Evolutionary conservation across 208 protist species (phyloP), one percentile per base, ranked within the genome.

Genomic region (Trypanosoma boissoni): DNA sequence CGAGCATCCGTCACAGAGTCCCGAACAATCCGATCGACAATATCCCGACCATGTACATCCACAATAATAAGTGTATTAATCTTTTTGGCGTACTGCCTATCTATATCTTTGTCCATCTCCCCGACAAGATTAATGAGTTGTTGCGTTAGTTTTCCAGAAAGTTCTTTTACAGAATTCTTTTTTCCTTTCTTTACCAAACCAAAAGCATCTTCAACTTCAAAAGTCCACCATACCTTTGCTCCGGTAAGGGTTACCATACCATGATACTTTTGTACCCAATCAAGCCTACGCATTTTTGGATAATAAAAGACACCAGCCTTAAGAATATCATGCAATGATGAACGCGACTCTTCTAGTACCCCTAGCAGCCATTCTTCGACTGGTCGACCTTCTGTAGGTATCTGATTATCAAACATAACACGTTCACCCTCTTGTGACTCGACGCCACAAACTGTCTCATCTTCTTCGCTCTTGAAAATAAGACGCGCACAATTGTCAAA

Each of bases 51-150:
- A 74, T 99, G 98, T n/a, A 99, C 97, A 72, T 99, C 98, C 50
- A 99, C 93, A 66, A 99, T 99, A 68, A 99, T 99, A 20, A 99
- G 77, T 20, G 98, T 99, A 78, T 99, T 99, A 70, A 99, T 92
- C 74, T 99, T 99, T 73, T 98, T 98, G 43, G 98, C 86, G 61
- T 89, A 86, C 45, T 89, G 75, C 68, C 79, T 90, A 52, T 92
- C 80, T 53, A 99, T 86, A 59, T 97, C 83, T 45, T 94, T 92
- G 64, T 95, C 88, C 73, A 99, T 95, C 72, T 98, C 92, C 10
- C 76, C 76, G 27, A 99, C 98, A 21, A 99, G 80, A 58, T 99
- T 89, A 52, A 97, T 78, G 7, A 99, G 80, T 81, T 99, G 94
- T 16, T 62, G 52, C 43, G 82, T 91, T 4, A 99, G 80, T 69